Evolutionary conservation across 2,329 filamentous ascomycete species (phyloP).

Genomic region (Parascedosporium putredinis): DNA sequence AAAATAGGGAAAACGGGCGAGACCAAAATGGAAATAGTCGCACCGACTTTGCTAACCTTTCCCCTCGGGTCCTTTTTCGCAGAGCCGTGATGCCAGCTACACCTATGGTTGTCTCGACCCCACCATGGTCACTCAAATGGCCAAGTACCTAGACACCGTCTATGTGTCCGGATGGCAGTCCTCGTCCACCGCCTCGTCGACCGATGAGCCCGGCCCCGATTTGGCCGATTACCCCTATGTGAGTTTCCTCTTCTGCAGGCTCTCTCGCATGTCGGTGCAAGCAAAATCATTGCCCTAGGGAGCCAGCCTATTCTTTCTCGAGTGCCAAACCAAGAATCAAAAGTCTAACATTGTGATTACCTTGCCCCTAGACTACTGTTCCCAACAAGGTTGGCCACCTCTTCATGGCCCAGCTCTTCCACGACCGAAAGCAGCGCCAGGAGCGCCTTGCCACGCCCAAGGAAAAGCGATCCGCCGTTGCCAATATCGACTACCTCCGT

Average conservation of each 20-base stretch:
- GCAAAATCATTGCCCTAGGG: no score
- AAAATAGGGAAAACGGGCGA: not conserved
- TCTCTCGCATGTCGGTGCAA: no score
- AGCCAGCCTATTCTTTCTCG: no score
- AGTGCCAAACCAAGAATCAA: no score
- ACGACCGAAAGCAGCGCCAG: constrained; percentile 97
- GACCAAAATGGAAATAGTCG: no score
- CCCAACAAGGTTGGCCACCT: constrained; percentile 97
- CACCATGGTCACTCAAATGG: constrained; percentile 99
- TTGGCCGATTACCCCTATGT: constrained; percentile 94
- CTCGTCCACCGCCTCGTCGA: constrained; percentile 87
- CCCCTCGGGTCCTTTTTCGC: constrained; percentile 5
- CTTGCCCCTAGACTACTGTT: constrained; percentile 72
- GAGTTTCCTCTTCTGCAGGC: no score
- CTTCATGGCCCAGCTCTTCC: constrained; percentile 98
- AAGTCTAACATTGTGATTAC: not conserved
- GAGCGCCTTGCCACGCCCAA: constrained; percentile 74
- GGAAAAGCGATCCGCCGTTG: constrained; percentile 57
- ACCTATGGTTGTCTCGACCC: constrained; percentile 97
- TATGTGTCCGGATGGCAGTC: constrained; percentile 99
- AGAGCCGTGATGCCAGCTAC: constrained; percentile 79
- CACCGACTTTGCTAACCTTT: no score
- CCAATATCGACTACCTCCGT: constrained; percentile 85
- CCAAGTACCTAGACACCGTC: constrained; percentile 95
- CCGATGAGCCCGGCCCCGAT: constrained; percentile 94